Evolutionary conservation across 2,329 filamentous ascomycete species (phyloP).

Genomic region (Calonectria multiphialidica): DNA sequence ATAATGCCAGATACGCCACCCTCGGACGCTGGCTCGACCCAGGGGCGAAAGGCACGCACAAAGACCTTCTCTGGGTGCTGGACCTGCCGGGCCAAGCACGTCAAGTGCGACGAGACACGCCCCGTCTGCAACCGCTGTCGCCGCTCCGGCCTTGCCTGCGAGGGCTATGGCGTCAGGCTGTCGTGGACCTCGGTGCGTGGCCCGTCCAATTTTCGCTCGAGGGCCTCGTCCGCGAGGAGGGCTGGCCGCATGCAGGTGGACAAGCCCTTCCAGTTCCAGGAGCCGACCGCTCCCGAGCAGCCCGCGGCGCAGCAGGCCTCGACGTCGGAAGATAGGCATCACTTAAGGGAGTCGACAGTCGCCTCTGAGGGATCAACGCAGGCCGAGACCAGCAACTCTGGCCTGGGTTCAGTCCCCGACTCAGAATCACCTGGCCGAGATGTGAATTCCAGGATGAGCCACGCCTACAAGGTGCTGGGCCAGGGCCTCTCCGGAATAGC

Average conservation of each 20-base stretch:
- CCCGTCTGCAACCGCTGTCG: constrained; percentile 37
- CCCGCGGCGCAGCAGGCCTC: not conserved
- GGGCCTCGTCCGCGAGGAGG: constrained; percentile 17
- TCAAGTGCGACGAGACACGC: constrained; percentile 44
- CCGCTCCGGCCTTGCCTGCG: constrained; percentile 32
- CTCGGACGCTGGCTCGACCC: constrained; percentile 21
- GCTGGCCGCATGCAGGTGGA: constrained; percentile 18
- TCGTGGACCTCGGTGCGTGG: constrained; percentile 42
- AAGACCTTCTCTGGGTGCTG: constrained; percentile 44
- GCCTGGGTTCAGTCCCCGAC: not conserved
- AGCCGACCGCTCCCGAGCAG: constrained; percentile 1
- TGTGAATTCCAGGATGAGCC: constrained; percentile 30
- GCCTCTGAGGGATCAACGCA: constrained; percentile 5
- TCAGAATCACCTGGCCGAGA: constrained; percentile 21
- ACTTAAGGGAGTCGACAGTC: constrained; percentile 7
- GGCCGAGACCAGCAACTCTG: not conserved
- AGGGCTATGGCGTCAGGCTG: constrained; percentile 39
- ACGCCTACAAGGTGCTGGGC: constrained; percentile 34
- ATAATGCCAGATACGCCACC: constrained; percentile 28
- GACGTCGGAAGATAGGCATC: not conserved
- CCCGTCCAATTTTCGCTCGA: constrained; percentile 31
- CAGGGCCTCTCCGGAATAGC: constrained; percentile 28
- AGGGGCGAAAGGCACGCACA: constrained; percentile 38
- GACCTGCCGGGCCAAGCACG: constrained; percentile 42
- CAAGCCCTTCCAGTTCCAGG: constrained; percentile 5